These are phyloP conservation scores for Hypocreales sp. DNA, from an alignment of 2,329 filamentous ascomycete genomes.

Conservation along the genomic window DNA sequence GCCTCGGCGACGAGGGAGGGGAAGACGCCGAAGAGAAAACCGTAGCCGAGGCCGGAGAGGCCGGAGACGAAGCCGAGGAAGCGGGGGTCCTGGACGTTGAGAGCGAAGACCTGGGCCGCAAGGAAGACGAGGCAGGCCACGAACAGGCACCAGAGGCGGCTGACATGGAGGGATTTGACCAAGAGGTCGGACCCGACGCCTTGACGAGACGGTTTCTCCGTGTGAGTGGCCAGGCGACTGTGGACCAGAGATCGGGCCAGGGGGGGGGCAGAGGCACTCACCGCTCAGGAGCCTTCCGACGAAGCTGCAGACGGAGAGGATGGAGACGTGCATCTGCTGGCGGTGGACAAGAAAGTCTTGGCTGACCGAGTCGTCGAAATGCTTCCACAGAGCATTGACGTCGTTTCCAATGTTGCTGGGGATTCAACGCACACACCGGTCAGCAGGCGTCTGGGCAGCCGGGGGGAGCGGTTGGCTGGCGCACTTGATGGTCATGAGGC, in stretches of 20 bases:
- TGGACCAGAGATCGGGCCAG: no score
- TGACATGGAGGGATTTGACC: slow-evolving; percentile 64
- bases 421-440: no score
- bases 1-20: slow-evolving; percentile 79
- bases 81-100: slow-evolving; percentile 62
- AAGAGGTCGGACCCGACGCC: slow-evolving; percentile 85
- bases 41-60: slow-evolving; percentile 78
- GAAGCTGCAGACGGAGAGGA: slow-evolving; percentile 83
- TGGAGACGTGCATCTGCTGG: slow-evolving; percentile 86
- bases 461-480: slow-evolving; percentile 14
- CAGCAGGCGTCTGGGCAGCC: neutral
- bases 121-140: slow-evolving; percentile 65
- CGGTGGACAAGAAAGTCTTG: slow-evolving; percentile 62
- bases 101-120: slow-evolving; percentile 60
- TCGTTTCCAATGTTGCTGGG: slow-evolving; percentile 89
- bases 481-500: slow-evolving; percentile 98
- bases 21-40: slow-evolving; percentile 86
- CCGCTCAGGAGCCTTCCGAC: slow-evolving; percentile 63
- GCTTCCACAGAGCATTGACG: slow-evolving; percentile 73
- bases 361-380: slow-evolving; percentile 59
- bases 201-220: no score
- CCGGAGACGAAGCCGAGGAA: slow-evolving; percentile 64
- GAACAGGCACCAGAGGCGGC: slow-evolving; percentile 82
- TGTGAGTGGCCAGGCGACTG: no score
- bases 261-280: no score